These are phyloP conservation scores for Plantago rigida DNA, from an alignment of 305 asterid genomes.

Conservation along the genomic window DNA sequence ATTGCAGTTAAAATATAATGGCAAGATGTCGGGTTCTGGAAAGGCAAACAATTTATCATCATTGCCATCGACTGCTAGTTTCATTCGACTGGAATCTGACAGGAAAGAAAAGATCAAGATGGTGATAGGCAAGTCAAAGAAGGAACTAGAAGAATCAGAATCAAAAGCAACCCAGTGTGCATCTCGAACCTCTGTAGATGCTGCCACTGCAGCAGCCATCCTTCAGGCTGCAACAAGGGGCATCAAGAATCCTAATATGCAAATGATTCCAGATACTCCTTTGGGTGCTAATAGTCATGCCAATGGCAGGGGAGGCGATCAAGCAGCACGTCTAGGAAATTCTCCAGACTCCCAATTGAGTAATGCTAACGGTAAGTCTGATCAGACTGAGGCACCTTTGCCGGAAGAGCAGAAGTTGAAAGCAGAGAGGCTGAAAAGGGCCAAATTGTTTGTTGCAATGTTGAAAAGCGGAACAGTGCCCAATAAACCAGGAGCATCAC, in stretches of 20 bases:
- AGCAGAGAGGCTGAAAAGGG: slow-evolving; percentile 87
- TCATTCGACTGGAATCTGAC: slow-evolving; percentile 53
- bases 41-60: slow-evolving; percentile 32
- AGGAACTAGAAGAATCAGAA: slow-evolving; percentile 49
- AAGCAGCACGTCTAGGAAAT: slow-evolving; percentile 21
- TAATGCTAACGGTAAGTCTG: slow-evolving; percentile 22
- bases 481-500: slow-evolving; percentile 37
- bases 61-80: slow-evolving; percentile 21
- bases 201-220: slow-evolving; percentile 73
- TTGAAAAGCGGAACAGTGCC: slow-evolving; percentile 57
- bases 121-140: slow-evolving; percentile 70
- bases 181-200: slow-evolving; percentile 50
- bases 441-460: slow-evolving; percentile 76
- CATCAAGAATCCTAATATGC: slow-evolving; percentile 42
- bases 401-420: slow-evolving; percentile 66
- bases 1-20: slow-evolving; percentile 54
- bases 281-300: slow-evolving; percentile 25
- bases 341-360: slow-evolving; percentile 13
- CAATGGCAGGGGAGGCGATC: slow-evolving; percentile 30
- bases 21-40: slow-evolving; percentile 36
- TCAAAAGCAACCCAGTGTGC: slow-evolving; percentile 37
- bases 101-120: slow-evolving; percentile 81
- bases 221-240: slow-evolving; percentile 88
- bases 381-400: slow-evolving; percentile 35
- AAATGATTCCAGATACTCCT: slow-evolving; percentile 30